Evolutionary conservation across 2,329 filamentous ascomycete species (phyloP).

Genomic region (Exophiala spinifera): DNA sequence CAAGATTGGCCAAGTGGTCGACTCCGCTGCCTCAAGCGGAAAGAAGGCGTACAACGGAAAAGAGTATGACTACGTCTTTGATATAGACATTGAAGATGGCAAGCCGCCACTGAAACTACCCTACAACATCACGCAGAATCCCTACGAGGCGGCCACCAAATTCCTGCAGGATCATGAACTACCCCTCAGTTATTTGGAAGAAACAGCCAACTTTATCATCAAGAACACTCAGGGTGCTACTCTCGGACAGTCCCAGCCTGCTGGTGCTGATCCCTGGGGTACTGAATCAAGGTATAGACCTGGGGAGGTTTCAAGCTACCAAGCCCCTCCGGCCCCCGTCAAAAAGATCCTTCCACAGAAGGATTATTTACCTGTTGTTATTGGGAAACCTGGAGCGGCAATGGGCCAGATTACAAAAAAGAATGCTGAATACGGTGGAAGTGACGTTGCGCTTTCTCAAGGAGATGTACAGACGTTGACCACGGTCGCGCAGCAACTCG

Average conservation of each 20-base stretch:
- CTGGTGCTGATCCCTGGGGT: conserved; percentile 69
- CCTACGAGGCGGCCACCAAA: conserved; percentile 85
- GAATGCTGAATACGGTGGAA: conserved; percentile 69
- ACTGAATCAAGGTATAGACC: conserved; percentile 76
- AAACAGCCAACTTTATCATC: conserved; percentile 88
- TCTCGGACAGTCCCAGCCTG: conserved; percentile 57
- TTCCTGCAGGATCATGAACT: conserved; percentile 89
- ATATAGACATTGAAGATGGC: conserved; percentile 92
- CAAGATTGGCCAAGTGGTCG: conserved; percentile 90
- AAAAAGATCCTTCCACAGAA: conserved; percentile 63
- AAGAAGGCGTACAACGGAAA: conserved; percentile 74
- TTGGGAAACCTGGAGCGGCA: conserved; percentile 67
- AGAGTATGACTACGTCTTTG: conserved; percentile 94
- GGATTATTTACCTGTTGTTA: conserved; percentile 72
- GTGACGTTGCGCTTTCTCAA: conserved; percentile 70
- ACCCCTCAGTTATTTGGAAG: conserved; percentile 81
- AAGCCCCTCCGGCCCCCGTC: conserved; percentile 32
- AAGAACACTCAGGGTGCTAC: conserved; percentile 84
- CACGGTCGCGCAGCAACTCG: conserved; percentile 61
- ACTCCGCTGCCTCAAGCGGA: conserved; percentile 77
- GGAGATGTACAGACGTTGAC: conserved; percentile 64
- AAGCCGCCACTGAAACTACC: conserved; percentile 91
- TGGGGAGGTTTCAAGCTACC: conserved; percentile 53
- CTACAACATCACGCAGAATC: conserved; percentile 87
- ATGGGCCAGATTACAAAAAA: conserved; percentile 73